Conservation (phyloP, 2,329 filamentous ascomycete genomes). For the Ploettnerulaceae sp. region DNA sequence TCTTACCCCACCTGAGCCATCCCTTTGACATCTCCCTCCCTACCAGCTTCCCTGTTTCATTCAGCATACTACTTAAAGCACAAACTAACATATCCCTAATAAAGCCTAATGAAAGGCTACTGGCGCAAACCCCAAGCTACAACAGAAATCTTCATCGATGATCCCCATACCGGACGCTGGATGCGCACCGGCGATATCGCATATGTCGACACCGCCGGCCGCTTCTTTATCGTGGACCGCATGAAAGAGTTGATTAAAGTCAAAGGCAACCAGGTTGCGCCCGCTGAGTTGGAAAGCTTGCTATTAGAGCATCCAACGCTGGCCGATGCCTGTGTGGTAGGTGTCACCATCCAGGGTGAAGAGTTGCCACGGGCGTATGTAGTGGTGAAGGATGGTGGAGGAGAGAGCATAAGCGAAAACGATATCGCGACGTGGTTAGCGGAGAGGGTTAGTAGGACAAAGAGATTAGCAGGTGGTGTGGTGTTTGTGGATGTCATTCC, state of each 20-base stretch:
- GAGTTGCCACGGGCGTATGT: slow-evolving; percentile 59
- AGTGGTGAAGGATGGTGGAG: slow-evolving; percentile 36
- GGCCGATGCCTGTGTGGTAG: slow-evolving; percentile 43
- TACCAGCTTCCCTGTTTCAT: neutral
- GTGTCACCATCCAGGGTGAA: slow-evolving; percentile 41
- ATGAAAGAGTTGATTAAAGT: slow-evolving; percentile 44
- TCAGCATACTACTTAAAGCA: neutral
- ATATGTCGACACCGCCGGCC: slow-evolving; percentile 64
- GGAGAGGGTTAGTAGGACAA: slow-evolving; percentile 55
- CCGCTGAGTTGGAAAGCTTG: slow-evolving; percentile 43
- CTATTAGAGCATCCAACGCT: slow-evolving; percentile 39
- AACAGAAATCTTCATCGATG: slow-evolving; percentile 54
- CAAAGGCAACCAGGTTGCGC: slow-evolving; percentile 45
- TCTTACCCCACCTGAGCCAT: neutral
- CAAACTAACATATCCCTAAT: slow-evolving; percentile 2
- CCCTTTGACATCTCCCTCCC: neutral
- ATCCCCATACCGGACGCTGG: slow-evolving; percentile 61
- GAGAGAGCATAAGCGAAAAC: slow-evolving; percentile 23
- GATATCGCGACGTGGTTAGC: slow-evolving; percentile 55
- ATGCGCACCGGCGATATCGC: slow-evolving; percentile 48
- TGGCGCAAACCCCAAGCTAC: slow-evolving; percentile 62
- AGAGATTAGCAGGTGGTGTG: slow-evolving; percentile 66
- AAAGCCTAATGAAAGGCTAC: slow-evolving; percentile 51
- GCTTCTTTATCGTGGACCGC: slow-evolving; percentile 82
- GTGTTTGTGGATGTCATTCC: slow-evolving; percentile 61